A percentile compares a stretch with the other conserved stretches of the same genome.
phyloP scores from a whole-genome alignment of 2,329 filamentous ascomycete species.

The Talaromyces piceae region DNA sequence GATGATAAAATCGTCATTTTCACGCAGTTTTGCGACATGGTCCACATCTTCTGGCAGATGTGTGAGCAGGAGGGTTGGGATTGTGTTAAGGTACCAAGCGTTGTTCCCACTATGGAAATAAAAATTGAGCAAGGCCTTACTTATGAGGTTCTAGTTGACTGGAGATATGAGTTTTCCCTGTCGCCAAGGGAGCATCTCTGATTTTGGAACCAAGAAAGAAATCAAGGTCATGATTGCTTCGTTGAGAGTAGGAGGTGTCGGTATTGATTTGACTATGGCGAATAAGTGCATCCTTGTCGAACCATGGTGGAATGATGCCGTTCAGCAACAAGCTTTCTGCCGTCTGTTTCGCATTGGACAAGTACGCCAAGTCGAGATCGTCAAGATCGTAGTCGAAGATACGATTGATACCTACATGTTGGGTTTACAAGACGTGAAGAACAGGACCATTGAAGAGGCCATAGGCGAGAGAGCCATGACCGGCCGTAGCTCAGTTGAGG shows the following conservation, averaged over 20 bases:
- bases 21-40: conserved; percentile 50
- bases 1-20: conserved; percentile 54
- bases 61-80: conserved; percentile 42
- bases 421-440: conserved; percentile 50
- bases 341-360: conserved; percentile 62
- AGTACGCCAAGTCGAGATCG: conserved; percentile 49
- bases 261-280: conserved; percentile 55
- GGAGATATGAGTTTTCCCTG: conserved; percentile 41
- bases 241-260: conserved; percentile 50
- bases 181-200: conserved; percentile 40
- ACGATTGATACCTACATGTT: conserved; percentile 54
- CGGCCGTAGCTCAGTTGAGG: conserved; percentile 11
- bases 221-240: conserved; percentile 48
- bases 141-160: conserved; percentile 1
- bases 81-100: conserved; percentile 18
- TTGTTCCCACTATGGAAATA: background rate
- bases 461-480: conserved; percentile 18
- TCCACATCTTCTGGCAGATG: conserved; percentile 44
- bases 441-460: conserved; percentile 15
- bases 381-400: conserved; percentile 48
- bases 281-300: conserved; percentile 52
- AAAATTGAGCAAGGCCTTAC: background rate
- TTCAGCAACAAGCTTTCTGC: conserved; percentile 53
- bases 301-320: conserved; percentile 54
- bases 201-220: conserved; percentile 37